Conservation (phyloP, 768 basidiomycete species). For the Thelephora aurantiotincta region DNA sequence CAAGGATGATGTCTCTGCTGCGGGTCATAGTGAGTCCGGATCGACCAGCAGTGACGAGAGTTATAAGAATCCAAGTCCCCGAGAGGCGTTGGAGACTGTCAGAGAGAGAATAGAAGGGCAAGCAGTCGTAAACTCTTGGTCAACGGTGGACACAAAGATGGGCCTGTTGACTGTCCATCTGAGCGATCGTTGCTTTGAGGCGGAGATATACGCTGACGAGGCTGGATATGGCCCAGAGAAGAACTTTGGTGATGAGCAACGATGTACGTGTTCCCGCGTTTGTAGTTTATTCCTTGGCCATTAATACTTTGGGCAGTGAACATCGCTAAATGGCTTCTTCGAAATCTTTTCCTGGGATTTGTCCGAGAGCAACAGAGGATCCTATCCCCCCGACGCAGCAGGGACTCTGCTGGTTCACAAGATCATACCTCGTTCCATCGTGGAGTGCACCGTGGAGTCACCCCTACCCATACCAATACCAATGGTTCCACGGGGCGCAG, state of each 20-base stretch:
- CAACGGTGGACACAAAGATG: slow-evolving; percentile 76
- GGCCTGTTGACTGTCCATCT: slow-evolving; percentile 83
- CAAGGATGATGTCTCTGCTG: slow-evolving; percentile 49
- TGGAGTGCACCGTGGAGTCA: slow-evolving; percentile 12
- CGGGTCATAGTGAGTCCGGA: slow-evolving; percentile 34
- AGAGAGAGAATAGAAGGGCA: slow-evolving; percentile 92
- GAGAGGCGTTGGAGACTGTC: slow-evolving; percentile 79
- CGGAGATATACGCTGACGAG: slow-evolving; percentile 92
- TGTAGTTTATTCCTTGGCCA: slow-evolving; percentile 1
- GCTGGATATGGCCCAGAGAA: slow-evolving; percentile 52
- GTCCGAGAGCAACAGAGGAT: slow-evolving; percentile 49
- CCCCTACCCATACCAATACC: slow-evolving; percentile 15
- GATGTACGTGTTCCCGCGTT: slow-evolving; percentile 37
- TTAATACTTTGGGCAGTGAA: slow-evolving; percentile 42
- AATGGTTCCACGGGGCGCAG: slow-evolving; percentile 11
- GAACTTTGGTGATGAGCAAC: slow-evolving; percentile 60
- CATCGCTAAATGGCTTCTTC: slow-evolving; percentile 81
- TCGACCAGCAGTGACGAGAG: slow-evolving; percentile 16
- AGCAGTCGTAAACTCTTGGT: slow-evolving; percentile 76
- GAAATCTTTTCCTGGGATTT: slow-evolving; percentile 74
- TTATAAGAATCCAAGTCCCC: slow-evolving; percentile 46
- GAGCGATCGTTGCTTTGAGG: slow-evolving; percentile 81
- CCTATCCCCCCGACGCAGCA: slow-evolving; percentile 11
- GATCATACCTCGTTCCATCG: slow-evolving; percentile 9
- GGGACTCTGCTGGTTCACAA: slow-evolving; percentile 7